Percentiles rank a stretch among this genome's conserved stretches.
Conservation (phyloP, 2,329 filamentous ascomycete species). For the Penicillium sp. region DNA sequence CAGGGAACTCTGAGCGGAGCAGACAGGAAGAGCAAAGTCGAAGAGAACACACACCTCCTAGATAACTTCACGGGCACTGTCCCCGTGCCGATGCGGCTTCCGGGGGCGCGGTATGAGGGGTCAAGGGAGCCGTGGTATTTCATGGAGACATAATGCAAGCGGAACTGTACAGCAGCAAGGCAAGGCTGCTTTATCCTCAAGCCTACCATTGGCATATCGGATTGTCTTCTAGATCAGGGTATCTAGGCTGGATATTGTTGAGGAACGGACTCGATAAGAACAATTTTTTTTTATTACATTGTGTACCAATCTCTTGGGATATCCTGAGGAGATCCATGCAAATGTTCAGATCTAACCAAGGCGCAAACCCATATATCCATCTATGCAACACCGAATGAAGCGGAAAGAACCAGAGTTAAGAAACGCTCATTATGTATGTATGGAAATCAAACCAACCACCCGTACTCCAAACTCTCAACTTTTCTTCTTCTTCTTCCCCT, state of each 20-base stretch:
- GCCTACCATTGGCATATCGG: neutral
- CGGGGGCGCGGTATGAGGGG: conserved; percentile 31
- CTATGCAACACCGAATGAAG: neutral
- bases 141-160: conserved; percentile 15
- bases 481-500: neutral
- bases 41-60: conserved; percentile 22
- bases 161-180: neutral
- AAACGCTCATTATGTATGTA: neutral
- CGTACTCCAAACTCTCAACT: neutral
- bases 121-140: conserved; percentile 33
- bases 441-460: neutral
- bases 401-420: neutral
- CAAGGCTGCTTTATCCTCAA: neutral
- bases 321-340: neutral
- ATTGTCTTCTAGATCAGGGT: neutral
- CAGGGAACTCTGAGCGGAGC: neutral
- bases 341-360: neutral
- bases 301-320: neutral
- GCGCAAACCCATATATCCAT: neutral
- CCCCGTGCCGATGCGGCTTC: conserved; percentile 52
- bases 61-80: conserved; percentile 44
- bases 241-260: neutral
- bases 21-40: conserved; percentile 34
- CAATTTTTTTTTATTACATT: neutral
- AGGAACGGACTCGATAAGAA: neutral